These are phyloP conservation scores for Excoecaria cochinchinensis DNA, from an alignment of 345 rosid species.

Conservation along the genomic window DNA sequence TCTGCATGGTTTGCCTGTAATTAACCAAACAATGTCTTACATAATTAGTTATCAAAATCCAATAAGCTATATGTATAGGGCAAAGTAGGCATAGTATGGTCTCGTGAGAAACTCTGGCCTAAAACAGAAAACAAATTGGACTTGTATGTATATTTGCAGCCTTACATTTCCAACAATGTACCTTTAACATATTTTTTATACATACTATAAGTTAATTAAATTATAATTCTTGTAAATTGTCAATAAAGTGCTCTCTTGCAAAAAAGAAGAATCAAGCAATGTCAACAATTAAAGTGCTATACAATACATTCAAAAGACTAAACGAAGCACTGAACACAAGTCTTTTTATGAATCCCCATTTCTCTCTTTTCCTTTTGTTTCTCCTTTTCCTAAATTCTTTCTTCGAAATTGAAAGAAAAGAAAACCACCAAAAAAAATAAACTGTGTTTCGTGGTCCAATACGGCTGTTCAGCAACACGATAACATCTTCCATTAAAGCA, in stretches of 20 bases:
- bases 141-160: neutral
- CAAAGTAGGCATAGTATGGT: neutral
- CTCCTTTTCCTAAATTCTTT: slow-evolving; percentile 24
- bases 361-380: slow-evolving; percentile 1
- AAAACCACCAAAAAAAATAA: neutral
- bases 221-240: slow-evolving; percentile 4
- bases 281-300: slow-evolving; percentile 21
- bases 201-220: neutral
- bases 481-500: slow-evolving; percentile 28
- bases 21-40: neutral
- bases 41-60: neutral
- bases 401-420: neutral
- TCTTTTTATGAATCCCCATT: slow-evolving; percentile 11
- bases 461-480: slow-evolving; percentile 24
- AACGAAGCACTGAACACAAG: slow-evolving; percentile 19
- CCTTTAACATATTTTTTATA: too few species aligned
- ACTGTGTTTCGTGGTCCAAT: slow-evolving; percentile 22
- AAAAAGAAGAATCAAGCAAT: slow-evolving; percentile 22
- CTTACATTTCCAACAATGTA: neutral
- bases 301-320: slow-evolving; percentile 20
- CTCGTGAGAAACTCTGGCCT: neutral
- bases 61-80: neutral
- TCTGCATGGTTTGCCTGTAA: slow-evolving; percentile 9
- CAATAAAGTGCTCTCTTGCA: slow-evolving; percentile 24
- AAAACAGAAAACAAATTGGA: neutral